Evolutionary conservation across 352 stramenopile species (phyloP).

Genomic region (Achlya hypogyna): DNA sequence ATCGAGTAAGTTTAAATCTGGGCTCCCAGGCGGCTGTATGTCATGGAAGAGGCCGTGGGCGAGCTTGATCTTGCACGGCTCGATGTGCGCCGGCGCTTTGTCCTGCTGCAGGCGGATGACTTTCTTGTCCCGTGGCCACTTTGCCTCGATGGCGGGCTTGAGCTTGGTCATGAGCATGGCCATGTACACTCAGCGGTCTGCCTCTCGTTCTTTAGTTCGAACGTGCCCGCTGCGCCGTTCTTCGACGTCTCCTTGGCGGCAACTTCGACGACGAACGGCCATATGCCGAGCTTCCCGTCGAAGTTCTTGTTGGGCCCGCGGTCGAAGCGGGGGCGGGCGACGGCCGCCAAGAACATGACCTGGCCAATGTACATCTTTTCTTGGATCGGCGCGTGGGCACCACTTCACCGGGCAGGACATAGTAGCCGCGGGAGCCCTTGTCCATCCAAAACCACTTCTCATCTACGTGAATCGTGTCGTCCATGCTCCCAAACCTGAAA

Average conservation of each 20-base stretch:
- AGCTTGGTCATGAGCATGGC: no score
- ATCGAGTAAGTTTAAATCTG: no score
- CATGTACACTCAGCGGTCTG: no score
- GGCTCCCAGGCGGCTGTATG: no score
- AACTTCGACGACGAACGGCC: conserved; percentile 20
- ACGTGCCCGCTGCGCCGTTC: conserved; percentile 21
- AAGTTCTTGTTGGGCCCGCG: background rate
- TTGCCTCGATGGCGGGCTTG: no score
- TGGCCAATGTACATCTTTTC: background rate
- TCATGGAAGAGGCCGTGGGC: no score
- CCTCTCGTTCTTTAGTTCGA: no score
- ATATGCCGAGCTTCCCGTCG: background rate
- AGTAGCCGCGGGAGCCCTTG: background rate
- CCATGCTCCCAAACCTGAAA: background rate
- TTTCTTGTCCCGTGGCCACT: no score
- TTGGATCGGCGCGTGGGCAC: background rate
- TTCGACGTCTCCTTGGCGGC: conserved; percentile 15
- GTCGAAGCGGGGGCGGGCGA: background rate
- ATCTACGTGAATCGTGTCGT: background rate
- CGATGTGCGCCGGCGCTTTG: no score
- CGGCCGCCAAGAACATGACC: background rate
- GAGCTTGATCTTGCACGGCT: no score
- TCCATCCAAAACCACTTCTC: background rate
- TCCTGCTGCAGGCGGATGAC: no score
- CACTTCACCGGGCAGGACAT: background rate